phyloP scores from a whole-genome alignment of 768 basidiomycete species.

The Pisolithus tinctorius region DNA sequence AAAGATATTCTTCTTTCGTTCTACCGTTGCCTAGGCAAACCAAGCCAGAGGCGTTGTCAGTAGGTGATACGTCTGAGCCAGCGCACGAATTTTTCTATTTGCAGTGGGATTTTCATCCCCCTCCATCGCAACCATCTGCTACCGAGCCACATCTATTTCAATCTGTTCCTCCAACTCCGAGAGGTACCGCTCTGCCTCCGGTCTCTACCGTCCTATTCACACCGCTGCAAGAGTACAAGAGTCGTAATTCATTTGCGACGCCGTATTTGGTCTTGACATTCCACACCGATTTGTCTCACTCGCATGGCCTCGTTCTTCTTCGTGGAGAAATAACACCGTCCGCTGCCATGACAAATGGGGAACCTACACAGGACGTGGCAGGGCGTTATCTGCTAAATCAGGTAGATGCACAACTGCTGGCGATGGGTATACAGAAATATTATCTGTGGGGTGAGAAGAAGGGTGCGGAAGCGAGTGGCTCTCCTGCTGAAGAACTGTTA shows the following conservation, averaged over 20 bases:
- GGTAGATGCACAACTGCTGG: conserved; percentile 78
- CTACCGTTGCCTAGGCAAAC: conserved; percentile 65
- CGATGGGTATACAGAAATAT: conserved; percentile 77
- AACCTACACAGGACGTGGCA: conserved; percentile 22
- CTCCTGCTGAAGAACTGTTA: conserved; percentile 39
- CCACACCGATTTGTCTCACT: conserved; percentile 80
- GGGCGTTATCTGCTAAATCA: conserved; percentile 58
- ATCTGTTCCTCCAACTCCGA: conserved; percentile 18
- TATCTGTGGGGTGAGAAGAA: conserved; percentile 55
- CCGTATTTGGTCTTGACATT: conserved; percentile 87
- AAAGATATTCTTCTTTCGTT: conserved; percentile 71
- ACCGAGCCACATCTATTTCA: conserved; percentile 39
- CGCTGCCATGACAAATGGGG: conserved; percentile 30
- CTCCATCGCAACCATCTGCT: conserved; percentile 53
- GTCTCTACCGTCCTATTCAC: conserved; percentile 84
- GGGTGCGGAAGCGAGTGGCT: conserved; percentile 1
- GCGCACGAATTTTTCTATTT: conserved; percentile 81
- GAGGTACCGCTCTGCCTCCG: conserved; percentile 36
- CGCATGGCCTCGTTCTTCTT: conserved; percentile 79
- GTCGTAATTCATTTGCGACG: conserved; percentile 76
- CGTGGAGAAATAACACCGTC: conserved; percentile 87
- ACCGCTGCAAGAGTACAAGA: conserved; percentile 89
- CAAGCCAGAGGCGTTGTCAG: conserved; percentile 17
- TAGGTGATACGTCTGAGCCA: conserved; percentile 24
- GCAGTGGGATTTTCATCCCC: conserved; percentile 83